A percentile compares a stretch with the other conserved stretches of the same genome.
phyloP scores from a whole-genome alignment of 108 stramenopile species.

The Stephanodiscus triporus region DNA sequence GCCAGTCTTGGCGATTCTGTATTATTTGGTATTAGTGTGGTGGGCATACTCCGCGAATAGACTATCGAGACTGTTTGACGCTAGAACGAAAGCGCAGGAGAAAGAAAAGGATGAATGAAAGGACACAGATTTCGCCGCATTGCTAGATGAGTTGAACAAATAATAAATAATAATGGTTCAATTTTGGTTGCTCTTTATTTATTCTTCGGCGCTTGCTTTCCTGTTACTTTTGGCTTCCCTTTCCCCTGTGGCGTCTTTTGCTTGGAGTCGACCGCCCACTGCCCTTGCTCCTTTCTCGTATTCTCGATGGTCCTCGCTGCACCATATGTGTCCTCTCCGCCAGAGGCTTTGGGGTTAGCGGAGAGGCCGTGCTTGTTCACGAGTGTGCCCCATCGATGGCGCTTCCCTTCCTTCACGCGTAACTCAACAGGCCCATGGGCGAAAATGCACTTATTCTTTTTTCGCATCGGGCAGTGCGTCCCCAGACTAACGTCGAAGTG shows the following conservation, averaged over 20 bases:
- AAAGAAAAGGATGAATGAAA: slow-evolving; percentile 22
- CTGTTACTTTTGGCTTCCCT: slow-evolving; percentile 22
- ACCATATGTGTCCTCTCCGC: slow-evolving; percentile 92
- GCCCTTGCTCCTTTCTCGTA: slow-evolving; percentile 79
- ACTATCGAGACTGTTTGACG: slow-evolving; percentile 70
- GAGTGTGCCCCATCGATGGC: slow-evolving; percentile 89
- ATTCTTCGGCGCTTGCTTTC: slow-evolving; percentile 10
- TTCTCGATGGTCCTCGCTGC: slow-evolving; percentile 78
- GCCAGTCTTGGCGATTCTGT: slow-evolving; percentile 83
- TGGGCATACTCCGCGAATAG: slow-evolving; percentile 84
- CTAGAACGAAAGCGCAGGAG: slow-evolving; percentile 35
- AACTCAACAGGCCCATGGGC: slow-evolving; percentile 95
- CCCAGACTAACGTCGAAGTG: slow-evolving; percentile 89
- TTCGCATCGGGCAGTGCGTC: slow-evolving; percentile 87
- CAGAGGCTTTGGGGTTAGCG: slow-evolving; percentile 82
- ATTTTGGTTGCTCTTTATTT: too few relatives aligned
- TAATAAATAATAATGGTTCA: too few relatives aligned
- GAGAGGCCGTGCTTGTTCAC: slow-evolving; percentile 80
- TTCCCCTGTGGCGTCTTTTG: slow-evolving; percentile 31
- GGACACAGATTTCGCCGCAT: neutral
- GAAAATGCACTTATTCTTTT: slow-evolving; percentile 92
- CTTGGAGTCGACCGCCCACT: slow-evolving; percentile 61
- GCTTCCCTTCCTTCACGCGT: slow-evolving; percentile 91
- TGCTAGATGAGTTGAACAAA: neutral
- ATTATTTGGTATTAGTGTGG: slow-evolving; percentile 75